Conservation (phyloP, 2,329 filamentous ascomycete species). For the Dactylellina sp. region DNA sequence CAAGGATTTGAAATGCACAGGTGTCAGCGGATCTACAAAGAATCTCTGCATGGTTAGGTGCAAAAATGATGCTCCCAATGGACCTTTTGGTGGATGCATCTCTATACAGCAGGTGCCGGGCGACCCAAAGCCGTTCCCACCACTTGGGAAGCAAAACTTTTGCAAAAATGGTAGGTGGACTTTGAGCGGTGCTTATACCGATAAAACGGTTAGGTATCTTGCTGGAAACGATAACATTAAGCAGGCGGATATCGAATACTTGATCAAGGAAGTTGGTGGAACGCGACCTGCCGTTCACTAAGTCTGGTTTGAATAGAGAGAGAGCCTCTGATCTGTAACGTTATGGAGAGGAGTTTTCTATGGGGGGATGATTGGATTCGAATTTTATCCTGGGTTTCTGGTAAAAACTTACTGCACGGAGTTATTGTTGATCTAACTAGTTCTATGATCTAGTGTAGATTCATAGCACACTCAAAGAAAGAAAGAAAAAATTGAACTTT, state of each 20-base stretch:
- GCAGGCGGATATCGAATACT: constrained; percentile 21
- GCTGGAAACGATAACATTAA: constrained; percentile 38
- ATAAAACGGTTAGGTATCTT: constrained; percentile 20
- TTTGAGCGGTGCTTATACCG: constrained; percentile 1
- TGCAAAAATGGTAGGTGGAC: constrained; percentile 26
- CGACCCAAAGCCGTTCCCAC: not conserved
- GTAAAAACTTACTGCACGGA: too few species aligned
- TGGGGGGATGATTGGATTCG: too few species aligned
- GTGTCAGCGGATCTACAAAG: constrained; percentile 5
- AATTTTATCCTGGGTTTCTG: too few species aligned
- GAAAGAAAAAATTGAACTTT: too few species aligned
- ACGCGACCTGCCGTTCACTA: constrained; percentile 7
- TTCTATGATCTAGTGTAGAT: too few species aligned
- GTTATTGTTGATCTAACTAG: too few species aligned
- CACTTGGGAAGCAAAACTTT: constrained; percentile 28
- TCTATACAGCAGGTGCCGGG: constrained; percentile 23
- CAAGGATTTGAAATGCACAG: constrained; percentile 14
- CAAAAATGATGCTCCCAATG: constrained; percentile 32
- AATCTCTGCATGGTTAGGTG: constrained; percentile 20
- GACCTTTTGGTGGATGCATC: constrained; percentile 25
- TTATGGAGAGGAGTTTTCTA: too few species aligned
- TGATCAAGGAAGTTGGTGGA: constrained; percentile 10
- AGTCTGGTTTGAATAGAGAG: too few species aligned
- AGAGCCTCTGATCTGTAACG: too few species aligned
- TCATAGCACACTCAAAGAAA: too few species aligned